These are phyloP conservation scores for Mediolabrus comicus DNA, from an alignment of 108 stramenopile genomes.

Conservation along the genomic window DNA sequence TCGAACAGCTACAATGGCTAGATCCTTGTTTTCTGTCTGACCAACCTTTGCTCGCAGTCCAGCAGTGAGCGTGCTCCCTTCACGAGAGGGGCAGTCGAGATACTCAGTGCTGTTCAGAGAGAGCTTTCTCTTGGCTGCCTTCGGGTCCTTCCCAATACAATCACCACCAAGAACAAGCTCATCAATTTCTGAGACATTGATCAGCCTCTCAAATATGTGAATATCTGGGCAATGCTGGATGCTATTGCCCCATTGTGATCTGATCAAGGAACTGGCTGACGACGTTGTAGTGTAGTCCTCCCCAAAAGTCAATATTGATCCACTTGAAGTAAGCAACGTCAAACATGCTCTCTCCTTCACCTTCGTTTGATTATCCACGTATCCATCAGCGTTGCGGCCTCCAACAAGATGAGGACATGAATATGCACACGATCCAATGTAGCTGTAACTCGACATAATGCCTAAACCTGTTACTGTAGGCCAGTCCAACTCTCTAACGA, in stretches of 20 bases:
- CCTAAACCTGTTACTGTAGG: constrained; percentile 43
- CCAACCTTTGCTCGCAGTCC: constrained; percentile 23
- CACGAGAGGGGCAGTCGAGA: constrained; percentile 49
- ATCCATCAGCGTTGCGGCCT: constrained; percentile 20
- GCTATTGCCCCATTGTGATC: constrained; percentile 2
- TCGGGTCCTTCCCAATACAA: constrained; percentile 51
- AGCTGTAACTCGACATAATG: constrained; percentile 40
- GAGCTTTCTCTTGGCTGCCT: constrained; percentile 54
- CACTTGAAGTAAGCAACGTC: constrained; percentile 50
- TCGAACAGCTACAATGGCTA: constrained; percentile 68
- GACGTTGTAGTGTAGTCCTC: constrained; percentile 33
- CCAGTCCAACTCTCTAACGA: constrained; percentile 58
- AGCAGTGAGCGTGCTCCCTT: constrained; percentile 72
- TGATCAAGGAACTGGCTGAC: not conserved
- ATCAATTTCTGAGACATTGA: constrained; percentile 59
- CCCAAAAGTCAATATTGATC: constrained; percentile 59
- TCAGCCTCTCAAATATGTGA: constrained; percentile 64
- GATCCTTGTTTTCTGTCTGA: not conserved
- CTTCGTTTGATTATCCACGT: constrained; percentile 1
- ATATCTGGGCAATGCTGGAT: constrained; percentile 14
- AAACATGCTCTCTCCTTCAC: constrained; percentile 58
- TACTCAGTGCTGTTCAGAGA: constrained; percentile 54
- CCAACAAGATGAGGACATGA: constrained; percentile 41
- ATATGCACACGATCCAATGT: constrained; percentile 64
- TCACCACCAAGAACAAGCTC: constrained; percentile 52